Base-by-base conservation (phyloP, 768 basidiomycete genomes). In the Gloeostereum incarnatum region DNA sequence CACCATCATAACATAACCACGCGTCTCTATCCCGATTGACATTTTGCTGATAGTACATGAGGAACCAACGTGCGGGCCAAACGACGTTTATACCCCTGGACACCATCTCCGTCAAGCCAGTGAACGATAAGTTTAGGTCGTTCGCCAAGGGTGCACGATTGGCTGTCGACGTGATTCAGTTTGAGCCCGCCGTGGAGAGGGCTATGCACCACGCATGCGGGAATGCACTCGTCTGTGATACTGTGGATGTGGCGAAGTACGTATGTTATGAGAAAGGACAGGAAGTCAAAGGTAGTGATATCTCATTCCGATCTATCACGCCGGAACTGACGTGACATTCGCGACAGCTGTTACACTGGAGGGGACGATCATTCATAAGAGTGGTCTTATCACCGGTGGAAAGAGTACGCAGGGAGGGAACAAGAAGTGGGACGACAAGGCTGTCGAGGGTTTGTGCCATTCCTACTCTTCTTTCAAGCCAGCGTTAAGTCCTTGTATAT, bases 61-160 rank as follows among this genome's bases (percentile, higher is more conserved):
- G 91, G 44, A 92, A 84, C 43, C 91, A 96, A 59, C 84, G 93
- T 24, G 79, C 86, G 0, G 96, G 94, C 1, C 89, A 92, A 60
- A 93, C 94, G 9, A 99, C 96, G 0, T 98, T 98, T 64, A 85
- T 99, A 32, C 96, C 96, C 0, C 79, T 99, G n/a, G 94, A 98
- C 56, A 93, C 91, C 6, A 94, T 98, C 47, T 88, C 91, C 53
- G 83, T 84, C 23, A 97, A 94, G 56, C 81, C 91, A 2, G 70
- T 91, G 45, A 91, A 92, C 46, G 96, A 98, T 62, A 92, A 91
- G 56, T 91, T 87, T 61, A 81, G 96, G 17, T 81, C 84, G 4
- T 89, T 93, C 52, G 88, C 84, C 2, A 88, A 90, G 49, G 88
- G 87, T 0, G 85, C 87, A 3, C 66, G 89, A 31, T 66, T 92